Evolutionary conservation across 1,284 basidiomycete genomes (phyloP).

Genomic region (Boletus semigastroideus): DNA sequence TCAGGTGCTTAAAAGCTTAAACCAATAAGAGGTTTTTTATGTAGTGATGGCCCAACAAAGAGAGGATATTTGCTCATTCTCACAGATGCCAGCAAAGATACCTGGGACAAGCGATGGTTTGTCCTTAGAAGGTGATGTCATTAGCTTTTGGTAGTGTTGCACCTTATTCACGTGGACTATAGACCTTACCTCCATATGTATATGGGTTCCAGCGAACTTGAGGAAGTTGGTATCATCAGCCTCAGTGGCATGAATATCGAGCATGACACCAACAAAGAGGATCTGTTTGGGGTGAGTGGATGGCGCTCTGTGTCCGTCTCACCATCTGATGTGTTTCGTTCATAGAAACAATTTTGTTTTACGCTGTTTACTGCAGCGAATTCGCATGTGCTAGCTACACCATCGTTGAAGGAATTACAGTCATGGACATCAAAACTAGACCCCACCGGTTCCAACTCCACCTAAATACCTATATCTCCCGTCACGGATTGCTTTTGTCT

Average conservation of each 20-base stretch:
- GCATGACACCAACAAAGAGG: conserved; percentile 83
- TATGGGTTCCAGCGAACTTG: conserved; percentile 74
- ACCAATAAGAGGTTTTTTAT: neutral
- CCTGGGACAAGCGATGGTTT: conserved; percentile 86
- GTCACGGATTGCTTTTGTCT: conserved; percentile 2
- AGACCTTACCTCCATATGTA: conserved; percentile 93
- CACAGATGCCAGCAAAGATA: conserved; percentile 73
- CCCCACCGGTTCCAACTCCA: conserved; percentile 59
- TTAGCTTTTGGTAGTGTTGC: neutral
- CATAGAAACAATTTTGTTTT: conserved; percentile 81
- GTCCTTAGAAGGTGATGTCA: conserved; percentile 75
- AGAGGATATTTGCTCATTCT: conserved; percentile 81
- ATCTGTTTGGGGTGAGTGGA: conserved; percentile 74
- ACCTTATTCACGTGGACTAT: conserved; percentile 5
- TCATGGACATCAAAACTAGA: conserved; percentile 82
- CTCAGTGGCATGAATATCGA: conserved; percentile 84
- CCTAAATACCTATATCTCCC: conserved; percentile 30
- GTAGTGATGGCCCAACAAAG: conserved; percentile 80
- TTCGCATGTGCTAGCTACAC: conserved; percentile 83
- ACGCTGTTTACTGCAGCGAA: conserved; percentile 89
- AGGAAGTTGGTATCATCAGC: conserved; percentile 85
- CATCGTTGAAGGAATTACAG: conserved; percentile 75
- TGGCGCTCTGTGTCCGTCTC: neutral
- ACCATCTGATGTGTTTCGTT: conserved; percentile 13
- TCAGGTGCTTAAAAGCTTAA: conserved; percentile 8